These are phyloP conservation scores for Micractinium sp. DNA, from an alignment of 139 green algal genomes.

Conservation along the genomic window DNA sequence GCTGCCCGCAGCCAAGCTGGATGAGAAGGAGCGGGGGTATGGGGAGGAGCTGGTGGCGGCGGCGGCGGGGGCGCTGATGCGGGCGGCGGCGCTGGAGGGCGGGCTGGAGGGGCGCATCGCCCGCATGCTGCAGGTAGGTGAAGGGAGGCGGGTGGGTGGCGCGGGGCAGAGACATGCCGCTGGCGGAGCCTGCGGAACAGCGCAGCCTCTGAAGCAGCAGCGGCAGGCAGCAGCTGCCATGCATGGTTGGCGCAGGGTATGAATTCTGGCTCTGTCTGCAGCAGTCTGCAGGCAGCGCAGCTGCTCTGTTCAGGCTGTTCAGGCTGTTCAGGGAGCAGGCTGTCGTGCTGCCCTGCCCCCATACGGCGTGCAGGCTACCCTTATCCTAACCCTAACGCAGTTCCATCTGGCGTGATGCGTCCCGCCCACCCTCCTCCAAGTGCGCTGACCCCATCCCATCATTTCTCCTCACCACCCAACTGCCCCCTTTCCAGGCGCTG, in stretches of 20 bases:
- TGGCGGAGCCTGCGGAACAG: background rate
- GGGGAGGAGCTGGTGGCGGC: conserved; percentile 76
- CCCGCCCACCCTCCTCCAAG: background rate
- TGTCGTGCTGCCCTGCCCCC: background rate
- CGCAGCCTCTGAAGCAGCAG: too few relatives aligned
- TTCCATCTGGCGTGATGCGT: too few relatives aligned
- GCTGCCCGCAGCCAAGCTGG: conserved; percentile 43
- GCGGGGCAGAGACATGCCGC: too few relatives aligned
- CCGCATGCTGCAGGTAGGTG: conserved; percentile 34
- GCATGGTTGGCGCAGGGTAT: too few relatives aligned
- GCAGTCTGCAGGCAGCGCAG: background rate
- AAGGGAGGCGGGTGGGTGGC: background rate
- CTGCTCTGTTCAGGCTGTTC: too few relatives aligned
- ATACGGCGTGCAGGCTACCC: too few relatives aligned
- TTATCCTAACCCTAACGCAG: too few relatives aligned
- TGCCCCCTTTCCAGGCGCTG: conserved; percentile 45
- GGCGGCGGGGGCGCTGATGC: conserved; percentile 60
- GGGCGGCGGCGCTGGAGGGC: conserved; percentile 11
- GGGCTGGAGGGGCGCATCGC: conserved; percentile 3
- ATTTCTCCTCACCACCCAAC: background rate
- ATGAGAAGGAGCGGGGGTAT: conserved; percentile 77
- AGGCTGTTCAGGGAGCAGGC: too few relatives aligned
- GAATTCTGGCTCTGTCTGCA: too few relatives aligned
- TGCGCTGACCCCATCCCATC: background rate
- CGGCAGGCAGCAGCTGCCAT: too few relatives aligned